These are phyloP conservation scores for Leccinum proximum DNA, from an alignment of 1,284 basidiomycete genomes.

Conservation along the genomic window DNA sequence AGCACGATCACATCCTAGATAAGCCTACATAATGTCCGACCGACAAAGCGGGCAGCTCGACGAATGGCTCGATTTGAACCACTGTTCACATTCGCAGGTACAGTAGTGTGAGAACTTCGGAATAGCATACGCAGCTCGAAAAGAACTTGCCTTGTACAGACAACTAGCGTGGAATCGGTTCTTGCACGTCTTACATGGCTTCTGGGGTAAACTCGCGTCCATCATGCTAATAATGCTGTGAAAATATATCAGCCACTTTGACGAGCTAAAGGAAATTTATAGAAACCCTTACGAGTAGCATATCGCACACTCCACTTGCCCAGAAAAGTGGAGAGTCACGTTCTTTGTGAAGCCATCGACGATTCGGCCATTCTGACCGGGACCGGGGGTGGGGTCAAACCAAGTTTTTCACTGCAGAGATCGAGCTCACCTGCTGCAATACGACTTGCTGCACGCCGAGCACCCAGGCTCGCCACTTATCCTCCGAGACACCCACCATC, in stretches of 20 bases:
- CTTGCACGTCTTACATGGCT: slow-evolving; percentile 94
- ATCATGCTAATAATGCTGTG: slow-evolving; percentile 88
- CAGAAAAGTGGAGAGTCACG: slow-evolving; percentile 88
- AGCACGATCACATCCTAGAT: neutral
- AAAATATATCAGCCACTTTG: slow-evolving; percentile 3
- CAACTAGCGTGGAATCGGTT: slow-evolving; percentile 95
- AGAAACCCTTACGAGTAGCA: slow-evolving; percentile 79
- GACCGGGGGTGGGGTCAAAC: slow-evolving; percentile 1
- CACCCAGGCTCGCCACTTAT: slow-evolving; percentile 93
- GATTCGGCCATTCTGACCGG: slow-evolving; percentile 80
- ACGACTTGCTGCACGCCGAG: slow-evolving; percentile 92
- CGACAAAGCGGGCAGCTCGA: slow-evolving; percentile 93
- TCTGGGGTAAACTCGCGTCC: slow-evolving; percentile 87
- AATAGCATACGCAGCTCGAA: neutral
- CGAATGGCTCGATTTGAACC: slow-evolving; percentile 91
- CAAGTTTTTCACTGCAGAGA: slow-evolving; percentile 16
- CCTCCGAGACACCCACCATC: slow-evolving; percentile 88
- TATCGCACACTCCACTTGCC: slow-evolving; percentile 92
- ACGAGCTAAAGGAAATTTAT: neutral
- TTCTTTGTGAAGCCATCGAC: slow-evolving; percentile 96
- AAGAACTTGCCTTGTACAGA: slow-evolving; percentile 72
- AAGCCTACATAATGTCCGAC: slow-evolving; percentile 60
- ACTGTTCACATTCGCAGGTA: slow-evolving; percentile 41
- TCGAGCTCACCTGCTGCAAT: slow-evolving; percentile 69
- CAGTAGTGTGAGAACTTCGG: neutral